Conservation (phyloP, 768 basidiomycete genomes). For the Paxillus ammoniavirescens region DNA sequence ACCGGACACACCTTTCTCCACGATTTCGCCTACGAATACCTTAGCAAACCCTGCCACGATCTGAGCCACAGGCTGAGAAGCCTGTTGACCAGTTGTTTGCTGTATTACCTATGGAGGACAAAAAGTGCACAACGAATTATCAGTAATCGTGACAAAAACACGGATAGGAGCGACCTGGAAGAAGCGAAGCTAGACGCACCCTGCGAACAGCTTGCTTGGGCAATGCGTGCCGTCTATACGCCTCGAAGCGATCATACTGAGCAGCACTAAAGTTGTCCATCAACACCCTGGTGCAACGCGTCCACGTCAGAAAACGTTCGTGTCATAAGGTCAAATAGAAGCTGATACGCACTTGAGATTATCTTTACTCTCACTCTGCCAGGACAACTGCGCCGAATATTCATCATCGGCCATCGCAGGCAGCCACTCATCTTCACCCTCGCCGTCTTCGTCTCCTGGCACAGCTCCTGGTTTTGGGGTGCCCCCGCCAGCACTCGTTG, state of each 20-base stretch:
- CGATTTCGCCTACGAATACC: slow-evolving; percentile 90
- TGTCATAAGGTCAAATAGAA: background rate
- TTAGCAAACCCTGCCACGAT: slow-evolving; percentile 88
- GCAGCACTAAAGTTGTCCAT: slow-evolving; percentile 85
- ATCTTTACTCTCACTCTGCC: slow-evolving; percentile 86
- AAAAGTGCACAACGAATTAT: background rate
- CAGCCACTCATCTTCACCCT: slow-evolving; percentile 74
- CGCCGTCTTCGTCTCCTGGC: slow-evolving; percentile 50
- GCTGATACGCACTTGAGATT: slow-evolving; percentile 65
- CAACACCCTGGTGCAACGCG: slow-evolving; percentile 55
- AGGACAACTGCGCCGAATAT: slow-evolving; percentile 78
- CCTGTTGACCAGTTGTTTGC: slow-evolving; percentile 75
- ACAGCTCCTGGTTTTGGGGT: slow-evolving; percentile 11
- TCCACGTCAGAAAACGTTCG: background rate
- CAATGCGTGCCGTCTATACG: slow-evolving; percentile 79
- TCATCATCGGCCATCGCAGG: slow-evolving; percentile 90
- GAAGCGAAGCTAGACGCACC: slow-evolving; percentile 37
- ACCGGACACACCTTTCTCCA: slow-evolving; percentile 67
- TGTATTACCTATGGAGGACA: slow-evolving; percentile 64
- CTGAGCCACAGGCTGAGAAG: slow-evolving; percentile 84
- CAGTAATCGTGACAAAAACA: background rate
- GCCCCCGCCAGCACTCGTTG: background rate
- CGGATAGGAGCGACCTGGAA: background rate
- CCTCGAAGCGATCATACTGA: slow-evolving; percentile 89
- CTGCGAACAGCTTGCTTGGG: slow-evolving; percentile 82